A percentile compares a stretch with the other conserved stretches of the same genome.
Conservation (phyloP, 2,329 filamentous ascomycete species). For the Tolypocladium nubicola region DNA sequence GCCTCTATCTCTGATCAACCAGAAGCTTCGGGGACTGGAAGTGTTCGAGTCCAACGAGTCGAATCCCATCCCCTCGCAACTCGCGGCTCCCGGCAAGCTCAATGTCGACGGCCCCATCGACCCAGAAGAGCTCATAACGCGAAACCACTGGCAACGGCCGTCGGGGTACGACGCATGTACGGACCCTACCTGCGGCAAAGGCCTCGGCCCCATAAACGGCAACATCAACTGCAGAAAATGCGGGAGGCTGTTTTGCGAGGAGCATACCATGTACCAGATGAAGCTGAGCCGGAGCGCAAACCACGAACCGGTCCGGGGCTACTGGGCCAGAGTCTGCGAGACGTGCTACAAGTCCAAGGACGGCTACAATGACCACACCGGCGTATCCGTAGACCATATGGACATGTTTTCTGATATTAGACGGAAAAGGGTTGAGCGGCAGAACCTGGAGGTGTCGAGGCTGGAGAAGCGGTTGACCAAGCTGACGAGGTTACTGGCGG, state of each 20-base stretch:
- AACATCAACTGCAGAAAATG: constrained; percentile 91
- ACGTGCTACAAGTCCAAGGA: constrained; percentile 98
- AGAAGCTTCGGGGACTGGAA: constrained; percentile 84
- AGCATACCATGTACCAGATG: constrained; percentile 99
- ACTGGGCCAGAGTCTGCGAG: constrained; percentile 94
- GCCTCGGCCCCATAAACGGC: constrained; percentile 67
- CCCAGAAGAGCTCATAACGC: constrained; percentile 82
- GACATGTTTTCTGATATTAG: constrained; percentile 60
- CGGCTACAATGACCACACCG: constrained; percentile 85
- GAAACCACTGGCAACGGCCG: constrained; percentile 77
- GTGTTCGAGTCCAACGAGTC: constrained; percentile 90
- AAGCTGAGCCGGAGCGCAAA: constrained; percentile 82
- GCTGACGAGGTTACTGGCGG: constrained; percentile 72
- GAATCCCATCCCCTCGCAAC: constrained; percentile 20
- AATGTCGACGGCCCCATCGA: constrained; percentile 42
- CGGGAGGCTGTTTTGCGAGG: constrained; percentile 87
- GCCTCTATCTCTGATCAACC: constrained; percentile 80
- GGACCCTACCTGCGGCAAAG: constrained; percentile 75
- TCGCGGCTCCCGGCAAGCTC: constrained; percentile 23
- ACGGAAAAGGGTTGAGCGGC: constrained; percentile 69
- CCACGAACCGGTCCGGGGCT: constrained; percentile 80
- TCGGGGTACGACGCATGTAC: constrained; percentile 70
- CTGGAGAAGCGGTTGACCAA: constrained; percentile 88
- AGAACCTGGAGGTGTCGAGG: constrained; percentile 77
- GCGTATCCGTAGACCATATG: constrained; percentile 61